Base-by-base conservation (phyloP, 176 grass and related monocot genomes). In the Oryza meyeriana region DNA sequence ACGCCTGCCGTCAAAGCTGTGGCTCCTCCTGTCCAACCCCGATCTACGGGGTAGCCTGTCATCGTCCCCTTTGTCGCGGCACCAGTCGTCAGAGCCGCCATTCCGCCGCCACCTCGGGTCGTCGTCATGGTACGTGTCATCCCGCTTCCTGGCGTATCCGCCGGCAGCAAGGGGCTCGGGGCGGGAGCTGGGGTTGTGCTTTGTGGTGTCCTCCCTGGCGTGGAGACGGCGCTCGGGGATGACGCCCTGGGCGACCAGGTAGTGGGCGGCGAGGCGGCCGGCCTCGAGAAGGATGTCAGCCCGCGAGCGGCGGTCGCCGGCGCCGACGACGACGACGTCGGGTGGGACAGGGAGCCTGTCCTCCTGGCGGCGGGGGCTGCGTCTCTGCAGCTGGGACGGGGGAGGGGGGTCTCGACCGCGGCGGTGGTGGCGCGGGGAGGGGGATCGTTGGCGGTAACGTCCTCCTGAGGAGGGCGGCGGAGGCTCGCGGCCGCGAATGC, bases 261-360 rank as follows among this genome's bases (percentile, higher is more conserved):
- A 92, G 64, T 84, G 83, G 14, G 90, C 90, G 32, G 90, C 87
- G 34, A 92, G 87, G 32, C 87, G 80, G 32, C 90, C 90, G 36
- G 87, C 90, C 84, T 92, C 80, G n/a, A 92, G 79, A 12, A 89
- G 80, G 80, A 92, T 44, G 41, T 59, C 75, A 34, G 59, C 45
- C 24, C 85, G 78, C 64, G 59, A 71, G 0, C 57, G 55, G 1
- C 57, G 65, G 16, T 76, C 66, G 29, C 1, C n/a, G 26, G 29
- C 18, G 40, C 20, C 32, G 32, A 1, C 78, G 25, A 3, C 36
- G 69, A 52, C 5, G 41, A 48, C 1, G 62, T 44, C 31, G n/a
- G 32, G 12, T 61, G 36, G 41, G 28, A 36, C 17, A 22, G 59
- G 44, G 44, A 47, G 66, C 20, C 59, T 81, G 58, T 78, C 71